Evolutionary conservation across 805 yeast genomes (phyloP).

Genomic region (Candida maesae): DNA sequence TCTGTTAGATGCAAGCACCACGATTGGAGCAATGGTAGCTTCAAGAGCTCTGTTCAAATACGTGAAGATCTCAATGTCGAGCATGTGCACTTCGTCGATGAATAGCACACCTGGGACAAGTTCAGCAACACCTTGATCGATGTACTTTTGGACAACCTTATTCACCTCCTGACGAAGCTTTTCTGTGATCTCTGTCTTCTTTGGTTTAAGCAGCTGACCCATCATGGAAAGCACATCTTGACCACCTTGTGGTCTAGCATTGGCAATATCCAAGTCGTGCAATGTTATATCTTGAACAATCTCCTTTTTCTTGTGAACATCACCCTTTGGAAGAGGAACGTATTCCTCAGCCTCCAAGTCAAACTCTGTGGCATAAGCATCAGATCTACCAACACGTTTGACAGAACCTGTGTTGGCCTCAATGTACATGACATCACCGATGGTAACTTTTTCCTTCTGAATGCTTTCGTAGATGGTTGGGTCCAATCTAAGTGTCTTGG

Average conservation of each 20-base stretch:
- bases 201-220: constrained; percentile 95
- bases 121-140: constrained; percentile 98
- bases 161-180: constrained; percentile 91
- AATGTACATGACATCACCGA: constrained; percentile 95
- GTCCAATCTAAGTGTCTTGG: constrained; percentile 83
- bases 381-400: constrained; percentile 96
- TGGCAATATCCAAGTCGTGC: constrained; percentile 95
- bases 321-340: constrained; percentile 98
- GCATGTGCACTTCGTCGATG: constrained; percentile 98
- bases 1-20: constrained; percentile 92
- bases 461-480: constrained; percentile 91
- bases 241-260: constrained; percentile 95
- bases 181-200: constrained; percentile 95
- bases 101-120: constrained; percentile 96
- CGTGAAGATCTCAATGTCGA: constrained; percentile 95
- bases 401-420: constrained; percentile 98
- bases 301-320: constrained; percentile 96
- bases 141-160: constrained; percentile 92
- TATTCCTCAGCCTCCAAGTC: constrained; percentile 98
- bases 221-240: constrained; percentile 94
- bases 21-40: constrained; percentile 88
- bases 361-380: constrained; percentile 96
- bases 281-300: constrained; percentile 96
- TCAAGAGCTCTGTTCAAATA: constrained; percentile 92
- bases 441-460: constrained; percentile 89